phyloP scores from a whole-genome alignment of 805 yeast species.

The Ogataea thermomethanolica region DNA sequence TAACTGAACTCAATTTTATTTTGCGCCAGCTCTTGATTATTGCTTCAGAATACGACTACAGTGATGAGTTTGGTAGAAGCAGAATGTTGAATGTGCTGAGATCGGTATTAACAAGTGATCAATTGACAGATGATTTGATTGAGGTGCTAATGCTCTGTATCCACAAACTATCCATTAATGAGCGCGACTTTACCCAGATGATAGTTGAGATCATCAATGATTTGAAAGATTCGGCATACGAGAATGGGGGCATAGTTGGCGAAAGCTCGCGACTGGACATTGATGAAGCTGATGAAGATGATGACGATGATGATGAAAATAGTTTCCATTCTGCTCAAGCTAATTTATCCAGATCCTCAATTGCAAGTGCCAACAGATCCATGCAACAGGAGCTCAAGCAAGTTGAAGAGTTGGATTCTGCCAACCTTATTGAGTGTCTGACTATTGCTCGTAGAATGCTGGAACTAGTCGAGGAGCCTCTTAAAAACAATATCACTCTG shows the following conservation, averaged over 20 bases:
- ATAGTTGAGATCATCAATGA: conserved; percentile 84
- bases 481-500: conserved; percentile 61
- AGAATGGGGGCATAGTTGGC: conserved; percentile 31
- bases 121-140: conserved; percentile 51
- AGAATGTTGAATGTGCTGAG: conserved; percentile 60
- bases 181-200: conserved; percentile 80
- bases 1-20: conserved; percentile 64
- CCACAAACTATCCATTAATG: conserved; percentile 68
- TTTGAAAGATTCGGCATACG: conserved; percentile 62
- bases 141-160: conserved; percentile 61
- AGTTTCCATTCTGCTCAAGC: conserved; percentile 30
- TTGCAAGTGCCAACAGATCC: conserved; percentile 31
- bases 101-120: conserved; percentile 55
- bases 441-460: conserved; percentile 65
- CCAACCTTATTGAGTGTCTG: conserved; percentile 59
- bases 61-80: conserved; percentile 88
- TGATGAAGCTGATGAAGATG: conserved; percentile 24
- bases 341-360: conserved; percentile 31
- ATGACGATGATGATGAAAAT: conserved; percentile 20
- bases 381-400: conserved; percentile 33
- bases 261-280: conserved; percentile 25
- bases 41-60: conserved; percentile 72
- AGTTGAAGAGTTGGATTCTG: conserved; percentile 41
- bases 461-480: conserved; percentile 60
- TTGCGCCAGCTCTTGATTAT: conserved; percentile 68